These are phyloP conservation scores for Russula brevipes DNA, from an alignment of 768 basidiomycete genomes.

Conservation along the genomic window DNA sequence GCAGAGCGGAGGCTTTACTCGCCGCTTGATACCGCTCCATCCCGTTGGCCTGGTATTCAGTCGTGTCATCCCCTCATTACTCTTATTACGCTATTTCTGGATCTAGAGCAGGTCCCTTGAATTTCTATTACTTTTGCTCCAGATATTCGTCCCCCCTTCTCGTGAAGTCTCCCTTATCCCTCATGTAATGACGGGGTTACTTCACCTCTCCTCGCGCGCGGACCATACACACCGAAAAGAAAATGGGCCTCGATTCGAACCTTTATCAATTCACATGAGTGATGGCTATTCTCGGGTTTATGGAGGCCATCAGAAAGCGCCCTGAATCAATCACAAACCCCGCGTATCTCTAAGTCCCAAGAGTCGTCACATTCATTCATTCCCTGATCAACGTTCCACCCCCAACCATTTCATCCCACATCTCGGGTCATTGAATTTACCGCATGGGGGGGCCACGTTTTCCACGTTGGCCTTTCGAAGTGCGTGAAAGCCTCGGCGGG, in stretches of 20 bases:
- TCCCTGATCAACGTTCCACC: background rate
- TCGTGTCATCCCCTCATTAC: background rate
- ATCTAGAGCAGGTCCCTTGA: background rate
- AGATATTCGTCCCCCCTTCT: background rate
- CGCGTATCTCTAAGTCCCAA: background rate
- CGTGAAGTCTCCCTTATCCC: background rate
- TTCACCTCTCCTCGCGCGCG: background rate
- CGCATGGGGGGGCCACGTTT: no score
- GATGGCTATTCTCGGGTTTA: slow-evolving; percentile 8
- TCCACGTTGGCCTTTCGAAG: background rate
- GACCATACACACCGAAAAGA: background rate
- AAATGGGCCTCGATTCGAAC: background rate
- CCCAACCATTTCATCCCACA: background rate
- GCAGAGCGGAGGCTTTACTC: slow-evolving; percentile 42
- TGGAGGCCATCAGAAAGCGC: background rate
- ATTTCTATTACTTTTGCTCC: background rate
- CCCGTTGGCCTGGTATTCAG: background rate
- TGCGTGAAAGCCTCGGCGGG: slow-evolving; percentile 1
- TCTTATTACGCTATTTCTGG: background rate
- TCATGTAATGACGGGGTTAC: slow-evolving; percentile 2
- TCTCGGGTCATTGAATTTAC: background rate
- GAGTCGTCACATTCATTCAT: background rate
- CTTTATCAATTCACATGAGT: background rate
- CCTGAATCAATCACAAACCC: background rate
- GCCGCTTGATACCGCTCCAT: slow-evolving; percentile 3